Evolutionary conservation across 495 filamentous ascomycete genomes (phyloP).

Genomic region (Penicillium lagena): DNA sequence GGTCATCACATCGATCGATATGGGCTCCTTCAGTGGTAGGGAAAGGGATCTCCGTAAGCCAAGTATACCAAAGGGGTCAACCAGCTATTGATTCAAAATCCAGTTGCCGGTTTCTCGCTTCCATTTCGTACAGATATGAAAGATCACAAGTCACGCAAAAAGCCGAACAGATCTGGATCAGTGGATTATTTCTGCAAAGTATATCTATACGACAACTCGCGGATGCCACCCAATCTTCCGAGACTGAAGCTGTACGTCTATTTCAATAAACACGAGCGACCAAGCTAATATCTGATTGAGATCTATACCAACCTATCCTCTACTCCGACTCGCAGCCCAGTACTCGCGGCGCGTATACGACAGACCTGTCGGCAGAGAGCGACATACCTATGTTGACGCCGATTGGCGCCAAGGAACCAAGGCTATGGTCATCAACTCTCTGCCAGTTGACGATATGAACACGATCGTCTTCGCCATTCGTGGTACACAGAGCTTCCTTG

Average conservation of each 20-base stretch:
- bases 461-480: constrained; percentile 76
- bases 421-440: constrained; percentile 74
- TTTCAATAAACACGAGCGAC: constrained; percentile 7
- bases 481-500: constrained; percentile 70
- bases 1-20: constrained; percentile 64
- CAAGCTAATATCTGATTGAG: constrained; percentile 28
- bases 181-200: constrained; percentile 67
- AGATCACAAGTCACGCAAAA: constrained; percentile 2
- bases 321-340: constrained; percentile 67
- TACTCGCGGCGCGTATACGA: constrained; percentile 69
- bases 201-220: constrained; percentile 72
- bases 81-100: too few species aligned
- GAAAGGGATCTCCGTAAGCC: constrained; percentile 52
- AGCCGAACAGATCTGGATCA: constrained; percentile 6
- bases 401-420: constrained; percentile 70
- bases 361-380: constrained; percentile 50
- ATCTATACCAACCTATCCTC: constrained; percentile 60
- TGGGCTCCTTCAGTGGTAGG: constrained; percentile 53
- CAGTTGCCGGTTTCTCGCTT: constrained; percentile 18
- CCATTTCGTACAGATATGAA: constrained; percentile 9
- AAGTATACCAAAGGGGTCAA: constrained; percentile 11
- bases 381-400: constrained; percentile 57
- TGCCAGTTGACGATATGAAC: constrained; percentile 68
- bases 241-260: constrained; percentile 55
- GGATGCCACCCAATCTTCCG: constrained; percentile 58